These are phyloP conservation scores for Lizanozyma gosingica DNA, from an alignment of 1,139 yeast genomes.

Conservation along the genomic window DNA sequence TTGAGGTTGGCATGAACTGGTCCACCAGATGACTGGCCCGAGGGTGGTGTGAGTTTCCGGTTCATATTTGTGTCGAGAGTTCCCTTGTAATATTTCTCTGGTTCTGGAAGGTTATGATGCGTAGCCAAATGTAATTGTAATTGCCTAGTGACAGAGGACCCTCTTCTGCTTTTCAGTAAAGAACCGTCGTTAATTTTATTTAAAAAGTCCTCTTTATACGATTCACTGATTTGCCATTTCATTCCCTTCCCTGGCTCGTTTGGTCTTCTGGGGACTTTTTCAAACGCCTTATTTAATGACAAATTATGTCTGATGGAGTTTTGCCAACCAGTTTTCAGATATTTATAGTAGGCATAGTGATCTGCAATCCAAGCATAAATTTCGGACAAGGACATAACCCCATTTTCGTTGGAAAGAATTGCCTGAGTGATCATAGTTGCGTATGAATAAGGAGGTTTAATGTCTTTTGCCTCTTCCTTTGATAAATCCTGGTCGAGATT, in stretches of 20 bases:
- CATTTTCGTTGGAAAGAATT: constrained; percentile 78
- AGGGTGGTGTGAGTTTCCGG: constrained; percentile 8
- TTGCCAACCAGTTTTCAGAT: constrained; percentile 85
- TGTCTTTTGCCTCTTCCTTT: constrained; percentile 83
- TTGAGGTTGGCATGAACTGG: constrained; percentile 5
- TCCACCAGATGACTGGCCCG: constrained; percentile 7
- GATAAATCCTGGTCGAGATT: constrained; percentile 64
- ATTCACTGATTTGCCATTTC: constrained; percentile 95
- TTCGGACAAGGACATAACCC: constrained; percentile 81
- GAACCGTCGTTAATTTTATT: constrained; percentile 71
- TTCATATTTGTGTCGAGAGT: constrained; percentile 8
- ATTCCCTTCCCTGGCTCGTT: constrained; percentile 98
- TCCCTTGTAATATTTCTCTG: constrained; percentile 11
- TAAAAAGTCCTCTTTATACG: constrained; percentile 76
- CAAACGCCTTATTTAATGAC: constrained; percentile 57
- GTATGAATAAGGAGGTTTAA: constrained; percentile 93
- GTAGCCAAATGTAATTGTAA: constrained; percentile 67
- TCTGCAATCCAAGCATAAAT: constrained; percentile 85
- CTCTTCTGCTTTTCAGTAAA: constrained; percentile 64
- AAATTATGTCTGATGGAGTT: constrained; percentile 53
- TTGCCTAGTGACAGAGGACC: constrained; percentile 71
- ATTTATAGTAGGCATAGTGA: constrained; percentile 86
- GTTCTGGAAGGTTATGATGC: constrained; percentile 58
- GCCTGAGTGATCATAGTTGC: constrained; percentile 99
- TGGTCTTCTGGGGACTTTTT: constrained; percentile 89